Base-by-base conservation (phyloP, 192 early-diverging fungal genomes). In the Piromyces sp. region DNA sequence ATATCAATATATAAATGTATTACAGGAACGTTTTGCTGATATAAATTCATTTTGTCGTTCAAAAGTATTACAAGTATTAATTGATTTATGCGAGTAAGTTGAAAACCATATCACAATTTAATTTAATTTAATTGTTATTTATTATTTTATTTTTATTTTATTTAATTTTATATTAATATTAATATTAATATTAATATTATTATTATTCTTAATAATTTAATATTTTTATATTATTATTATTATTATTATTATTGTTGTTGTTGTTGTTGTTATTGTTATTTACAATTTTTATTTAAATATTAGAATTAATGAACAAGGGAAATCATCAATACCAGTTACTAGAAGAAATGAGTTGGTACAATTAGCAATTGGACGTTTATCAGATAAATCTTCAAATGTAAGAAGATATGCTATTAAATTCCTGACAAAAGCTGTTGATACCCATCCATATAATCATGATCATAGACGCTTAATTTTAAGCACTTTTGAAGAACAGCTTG, bases 21-120 rank as follows among this genome's bases (percentile, higher is more conserved):
- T 99, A 79, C 91, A 95, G 82, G 95, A 98, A 84, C 90, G 97
- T 16, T 95, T 96, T 87, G 90, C 94, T 83, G 98, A 99, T 85
- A 87, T 87, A n/a, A 95, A 92, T 82, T 91, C 91, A n/a, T 93
- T 92, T 85, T 92, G 93, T 5, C 92, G 98, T 30, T 90, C 92
- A 29, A 97, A 96, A 86, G 91, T 97, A 0, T 85, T 99, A 30
- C 95, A 98, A 84, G 91, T 95, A 19, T 90, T 94, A 33, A 86
- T 91, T 30, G 92, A 92, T 83, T 86, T 99, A 30, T 91, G 93
- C 80, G 94, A 96, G 89, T 94, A 91, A 82, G 88, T 88, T n/a
- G n/a, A n/a, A n/a, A n/a, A n/a, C n/a, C n/a, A n/a, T n/a, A n/a
- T n/a, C n/a, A n/a, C n/a, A n/a, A n/a, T n/a, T n/a, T n/a, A n/a